These are phyloP conservation scores for Apostasia shenzhenica DNA, from an alignment of 106 monocot genomes.

Conservation along the genomic window DNA sequence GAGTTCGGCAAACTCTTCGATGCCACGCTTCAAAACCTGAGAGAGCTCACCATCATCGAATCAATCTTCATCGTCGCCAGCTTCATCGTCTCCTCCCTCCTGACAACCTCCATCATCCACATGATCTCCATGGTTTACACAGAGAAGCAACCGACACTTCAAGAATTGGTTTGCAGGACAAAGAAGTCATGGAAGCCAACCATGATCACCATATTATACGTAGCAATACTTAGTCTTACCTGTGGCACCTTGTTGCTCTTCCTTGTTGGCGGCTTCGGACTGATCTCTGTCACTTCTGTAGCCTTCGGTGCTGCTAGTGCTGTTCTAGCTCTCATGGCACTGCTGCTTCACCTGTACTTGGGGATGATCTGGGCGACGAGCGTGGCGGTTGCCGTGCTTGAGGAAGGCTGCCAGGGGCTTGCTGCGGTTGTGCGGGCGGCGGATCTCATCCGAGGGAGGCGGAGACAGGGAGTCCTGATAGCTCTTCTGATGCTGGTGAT, in stretches of 20 bases:
- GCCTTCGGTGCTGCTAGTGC: neutral
- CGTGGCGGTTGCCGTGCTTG: constrained; percentile 7
- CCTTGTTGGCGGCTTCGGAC: neutral
- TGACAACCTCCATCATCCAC: neutral
- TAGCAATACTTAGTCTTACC: neutral
- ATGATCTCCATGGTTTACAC: neutral
- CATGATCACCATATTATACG: neutral
- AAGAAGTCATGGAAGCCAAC: neutral
- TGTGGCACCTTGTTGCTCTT: neutral
- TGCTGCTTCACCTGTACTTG: neutral
- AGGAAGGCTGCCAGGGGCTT: constrained; percentile 8
- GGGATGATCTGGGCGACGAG: neutral
- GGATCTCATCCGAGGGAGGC: constrained; percentile 9
- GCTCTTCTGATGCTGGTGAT: neutral
- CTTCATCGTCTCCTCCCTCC: constrained; percentile 1
- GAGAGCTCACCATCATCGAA: neutral
- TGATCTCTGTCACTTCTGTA: neutral
- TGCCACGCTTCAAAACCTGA: neutral
- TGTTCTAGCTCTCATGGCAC: neutral
- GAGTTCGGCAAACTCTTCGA: neutral
- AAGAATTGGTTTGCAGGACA: neutral
- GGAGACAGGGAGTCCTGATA: constrained; percentile 3
- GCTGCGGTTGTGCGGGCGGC: constrained; percentile 2
- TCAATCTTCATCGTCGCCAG: neutral
- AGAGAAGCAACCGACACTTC: neutral